Base-by-base conservation (phyloP, 129 eudicot species). In the Kitagawia praeruptora region DNA sequence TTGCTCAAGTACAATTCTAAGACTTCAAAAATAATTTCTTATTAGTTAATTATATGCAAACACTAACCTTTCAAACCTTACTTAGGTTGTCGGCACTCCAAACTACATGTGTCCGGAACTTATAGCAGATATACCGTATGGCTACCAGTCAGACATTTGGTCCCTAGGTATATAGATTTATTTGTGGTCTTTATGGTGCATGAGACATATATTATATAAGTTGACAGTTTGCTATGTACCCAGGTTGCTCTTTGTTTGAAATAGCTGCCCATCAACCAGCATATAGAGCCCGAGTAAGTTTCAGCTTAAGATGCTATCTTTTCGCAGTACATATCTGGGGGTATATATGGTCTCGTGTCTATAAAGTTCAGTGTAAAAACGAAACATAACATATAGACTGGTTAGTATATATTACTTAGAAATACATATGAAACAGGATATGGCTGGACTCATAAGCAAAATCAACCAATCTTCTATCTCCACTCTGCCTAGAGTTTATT, bases 61-160 rank as follows among this genome's bases (percentile, higher is more conserved):
- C 18, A 44, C 25, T 74, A n/a, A 74, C 54, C 37, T 40, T 54
- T 74, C 44, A 13, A 28, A 28, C 71, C 71, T n/a, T 77, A 95
- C 71, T 73, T 69, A 95, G 99, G 94, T 92, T 82, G 99, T 92
- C 15, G 99, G 99, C 45, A 95, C 99, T 81, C 99, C 99, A 78
- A 95, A 90, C 82, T 92, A 90, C 84, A 95, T 95, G 99, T 92
- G 99, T 78, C 99, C 99, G 2, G 99, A 95, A 85, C 93, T 95
- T 67, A 87, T 92, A 64, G 97, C 97, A 61, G 97, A 95, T 88
- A 87, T 95, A 72, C 98, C 98, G 19, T 95, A 90, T 70, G 98
- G 98, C 83, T 92, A 90, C 83, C 92, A 92, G 87, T 95, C 98
- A 16, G 98, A 94, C 86, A 89, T 94, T 77, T 94, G 98, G 98